These are phyloP conservation scores for Rhododendron griersonianum DNA, from an alignment of 148 eudicot genomes.

Conservation along the genomic window DNA sequence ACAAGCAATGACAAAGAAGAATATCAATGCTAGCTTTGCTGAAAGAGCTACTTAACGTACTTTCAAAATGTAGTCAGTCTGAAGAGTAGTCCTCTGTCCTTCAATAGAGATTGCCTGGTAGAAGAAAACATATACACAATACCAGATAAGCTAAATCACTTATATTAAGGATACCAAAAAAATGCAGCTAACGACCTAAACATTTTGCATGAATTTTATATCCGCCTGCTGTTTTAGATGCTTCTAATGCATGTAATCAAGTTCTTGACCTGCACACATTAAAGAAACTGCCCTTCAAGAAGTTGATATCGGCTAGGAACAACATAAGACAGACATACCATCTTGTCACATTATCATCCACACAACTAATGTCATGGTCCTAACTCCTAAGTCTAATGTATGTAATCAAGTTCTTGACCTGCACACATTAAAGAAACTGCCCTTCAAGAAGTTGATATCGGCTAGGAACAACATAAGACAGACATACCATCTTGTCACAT, in stretches of 20 bases:
- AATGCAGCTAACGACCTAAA: background rate
- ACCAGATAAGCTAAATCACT: background rate
- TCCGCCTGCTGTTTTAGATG: background rate
- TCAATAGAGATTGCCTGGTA: slow-evolving; percentile 65
- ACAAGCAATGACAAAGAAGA: background rate
- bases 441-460: background rate
- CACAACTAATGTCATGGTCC: background rate
- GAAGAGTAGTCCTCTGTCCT: slow-evolving; percentile 61
- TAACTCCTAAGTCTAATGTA: background rate
- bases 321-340: too few species aligned
- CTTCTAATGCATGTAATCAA: background rate
- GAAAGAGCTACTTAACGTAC: slow-evolving; percentile 27
- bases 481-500: too few species aligned
- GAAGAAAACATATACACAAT: background rate
- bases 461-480: too few species aligned
- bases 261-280: background rate
- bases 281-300: background rate
- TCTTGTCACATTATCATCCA: too few species aligned
- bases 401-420: background rate
- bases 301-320: too few species aligned
- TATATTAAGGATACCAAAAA: background rate
- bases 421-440: background rate
- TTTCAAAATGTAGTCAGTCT: slow-evolving; percentile 77
- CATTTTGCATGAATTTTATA: background rate
- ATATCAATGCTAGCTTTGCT: background rate